Evolutionary conservation across 2,329 filamentous ascomycete genomes (phyloP).

Genomic region (Sarocladium brachiariae): DNA sequence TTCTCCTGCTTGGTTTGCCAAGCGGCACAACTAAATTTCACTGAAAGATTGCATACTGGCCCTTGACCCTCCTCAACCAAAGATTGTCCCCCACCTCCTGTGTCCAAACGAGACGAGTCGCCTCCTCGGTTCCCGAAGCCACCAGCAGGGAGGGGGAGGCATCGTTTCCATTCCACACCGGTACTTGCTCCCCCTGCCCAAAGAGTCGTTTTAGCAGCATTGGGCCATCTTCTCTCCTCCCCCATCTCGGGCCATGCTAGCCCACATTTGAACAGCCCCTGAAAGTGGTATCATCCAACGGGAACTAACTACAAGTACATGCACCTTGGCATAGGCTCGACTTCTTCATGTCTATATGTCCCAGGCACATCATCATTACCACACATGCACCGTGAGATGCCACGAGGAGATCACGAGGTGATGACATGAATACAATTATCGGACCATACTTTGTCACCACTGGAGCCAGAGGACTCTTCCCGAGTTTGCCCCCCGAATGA

Average conservation of each 20-base stretch:
- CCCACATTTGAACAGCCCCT: neutral
- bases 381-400: neutral
- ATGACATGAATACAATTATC: neutral
- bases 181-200: neutral
- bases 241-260: neutral
- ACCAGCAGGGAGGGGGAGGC: neutral
- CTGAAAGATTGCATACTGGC: conserved; percentile 4
- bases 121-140: neutral
- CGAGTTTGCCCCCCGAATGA: no score
- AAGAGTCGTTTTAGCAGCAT: no score
- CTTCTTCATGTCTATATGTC: neutral
- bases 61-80: conserved; percentile 4
- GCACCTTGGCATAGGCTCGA: neutral
- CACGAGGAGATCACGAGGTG: no score
- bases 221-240: neutral
- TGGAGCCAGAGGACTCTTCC: no score
- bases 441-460: neutral
- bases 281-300: neutral
- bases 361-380: neutral
- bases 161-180: neutral
- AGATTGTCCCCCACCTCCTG: neutral
- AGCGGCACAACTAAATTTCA: neutral
- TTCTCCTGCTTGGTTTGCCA: neutral
- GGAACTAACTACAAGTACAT: neutral
- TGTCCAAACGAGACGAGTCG: neutral